A percentile compares a stretch with the other conserved stretches of the same genome.
Conservation (phyloP, 257 asterid species). For the Apocynum venetum region DNA sequence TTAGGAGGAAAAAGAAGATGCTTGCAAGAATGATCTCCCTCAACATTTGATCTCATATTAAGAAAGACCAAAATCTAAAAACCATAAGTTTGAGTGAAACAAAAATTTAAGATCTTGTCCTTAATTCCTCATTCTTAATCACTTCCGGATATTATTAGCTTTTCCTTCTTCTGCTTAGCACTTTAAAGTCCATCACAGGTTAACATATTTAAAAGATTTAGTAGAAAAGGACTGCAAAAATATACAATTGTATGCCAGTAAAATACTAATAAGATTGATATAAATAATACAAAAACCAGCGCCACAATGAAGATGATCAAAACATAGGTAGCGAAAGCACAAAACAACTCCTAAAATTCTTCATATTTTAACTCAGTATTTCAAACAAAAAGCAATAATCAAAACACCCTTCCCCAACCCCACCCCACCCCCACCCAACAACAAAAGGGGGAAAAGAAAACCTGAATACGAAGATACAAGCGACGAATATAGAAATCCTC, state of each 20-base stretch:
- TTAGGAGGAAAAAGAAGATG: background rate
- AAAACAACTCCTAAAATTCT: too few species aligned
- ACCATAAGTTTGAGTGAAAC: background rate
- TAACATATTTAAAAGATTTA: background rate
- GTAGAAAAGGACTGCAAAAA: background rate
- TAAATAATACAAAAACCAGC: background rate
- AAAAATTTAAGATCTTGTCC: background rate
- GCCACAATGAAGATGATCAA: background rate
- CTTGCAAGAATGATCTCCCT: background rate
- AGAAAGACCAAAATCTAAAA: too few species aligned
- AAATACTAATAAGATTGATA: background rate
- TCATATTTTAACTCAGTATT: background rate
- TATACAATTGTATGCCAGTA: background rate
- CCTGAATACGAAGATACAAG: conserved; percentile 89
- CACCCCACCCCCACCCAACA: background rate
- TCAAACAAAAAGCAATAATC: background rate
- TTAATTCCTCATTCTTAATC: background rate
- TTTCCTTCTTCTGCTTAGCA: background rate
- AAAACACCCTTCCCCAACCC: background rate
- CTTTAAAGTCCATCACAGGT: background rate
- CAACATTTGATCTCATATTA: background rate
- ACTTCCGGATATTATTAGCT: background rate
- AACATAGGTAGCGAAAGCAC: background rate
- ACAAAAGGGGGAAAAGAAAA: conserved; percentile 4
- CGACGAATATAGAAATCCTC: conserved; percentile 96